These are phyloP conservation scores for Xylogone sp. DNA, from an alignment of 2,329 filamentous ascomycete species.

Conservation along the genomic window DNA sequence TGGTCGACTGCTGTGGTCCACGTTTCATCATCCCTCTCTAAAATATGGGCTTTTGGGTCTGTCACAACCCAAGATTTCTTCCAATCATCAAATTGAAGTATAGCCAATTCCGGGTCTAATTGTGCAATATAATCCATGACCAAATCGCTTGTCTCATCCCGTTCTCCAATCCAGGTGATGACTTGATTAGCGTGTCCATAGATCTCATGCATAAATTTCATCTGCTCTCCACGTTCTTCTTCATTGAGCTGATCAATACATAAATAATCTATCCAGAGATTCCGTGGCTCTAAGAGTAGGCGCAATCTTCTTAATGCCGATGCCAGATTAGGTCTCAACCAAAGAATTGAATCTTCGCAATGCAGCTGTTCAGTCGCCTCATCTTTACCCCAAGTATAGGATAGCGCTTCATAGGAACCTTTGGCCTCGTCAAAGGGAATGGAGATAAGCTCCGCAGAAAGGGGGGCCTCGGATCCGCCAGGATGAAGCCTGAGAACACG, in stretches of 20 bases:
- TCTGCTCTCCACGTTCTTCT: conserved; percentile 17
- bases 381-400: not conserved
- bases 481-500: not conserved
- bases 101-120: not conserved
- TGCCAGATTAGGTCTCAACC: not conserved
- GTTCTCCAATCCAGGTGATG: not conserved
- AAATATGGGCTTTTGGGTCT: not conserved
- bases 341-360: not conserved
- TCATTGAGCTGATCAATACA: conserved; percentile 20
- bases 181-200: not conserved
- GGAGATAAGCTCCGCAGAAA: not conserved
- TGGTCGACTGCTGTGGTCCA: not conserved
- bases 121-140: not conserved
- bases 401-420: conserved; percentile 3
- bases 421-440: not conserved
- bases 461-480: not conserved
- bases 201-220: conserved; percentile 11
- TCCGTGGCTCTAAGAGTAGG: not conserved
- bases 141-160: not conserved
- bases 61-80: not conserved
- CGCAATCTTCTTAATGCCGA: not conserved
- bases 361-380: not conserved
- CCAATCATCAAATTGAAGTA: not conserved
- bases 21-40: not conserved
- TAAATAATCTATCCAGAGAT: conserved; percentile 18